A percentile compares a stretch with the other conserved stretches of the same genome.
Conservation (phyloP, 306 rosid genomes). For the Castanea sativa region DNA sequence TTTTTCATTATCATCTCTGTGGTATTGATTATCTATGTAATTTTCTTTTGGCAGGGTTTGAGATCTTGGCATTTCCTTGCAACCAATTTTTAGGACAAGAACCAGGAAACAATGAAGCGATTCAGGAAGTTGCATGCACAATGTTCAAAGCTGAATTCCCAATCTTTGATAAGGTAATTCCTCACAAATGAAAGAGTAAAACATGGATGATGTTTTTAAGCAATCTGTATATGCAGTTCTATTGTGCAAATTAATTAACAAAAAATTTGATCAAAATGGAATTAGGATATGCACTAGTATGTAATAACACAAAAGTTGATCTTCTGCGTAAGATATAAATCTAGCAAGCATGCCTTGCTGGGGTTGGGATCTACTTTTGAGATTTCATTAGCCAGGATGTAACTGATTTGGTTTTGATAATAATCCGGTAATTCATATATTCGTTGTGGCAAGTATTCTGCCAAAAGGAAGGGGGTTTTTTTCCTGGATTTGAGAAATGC, state of each 20-base stretch:
- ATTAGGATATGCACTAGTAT: not conserved
- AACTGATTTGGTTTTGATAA: not conserved
- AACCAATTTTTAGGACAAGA: conserved; percentile 89
- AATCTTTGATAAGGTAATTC: conserved; percentile 78
- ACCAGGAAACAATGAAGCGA: conserved; percentile 78
- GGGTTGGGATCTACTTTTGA: not conserved
- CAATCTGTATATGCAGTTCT: not conserved
- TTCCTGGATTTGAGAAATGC: not conserved
- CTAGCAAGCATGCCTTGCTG: not conserved
- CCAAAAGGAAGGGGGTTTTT: not conserved
- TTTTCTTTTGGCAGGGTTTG: conserved; percentile 45
- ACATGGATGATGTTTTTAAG: not conserved
- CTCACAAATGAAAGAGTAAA: conserved; percentile 5
- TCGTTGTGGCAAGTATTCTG: not conserved
- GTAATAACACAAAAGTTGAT: not conserved
- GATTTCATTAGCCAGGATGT: not conserved
- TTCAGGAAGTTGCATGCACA: conserved; percentile 72
- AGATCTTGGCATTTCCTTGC: conserved; percentile 98
- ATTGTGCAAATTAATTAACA: not conserved
- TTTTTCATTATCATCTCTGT: not conserved
- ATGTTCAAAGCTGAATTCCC: conserved; percentile 88
- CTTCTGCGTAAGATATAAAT: not conserved
- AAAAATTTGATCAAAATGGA: too few species aligned
- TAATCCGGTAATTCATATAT: not conserved
- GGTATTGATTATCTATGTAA: not conserved